phyloP scores from a whole-genome alignment of 257 asterid genomes.

The Solanum gracilifrons region DNA sequence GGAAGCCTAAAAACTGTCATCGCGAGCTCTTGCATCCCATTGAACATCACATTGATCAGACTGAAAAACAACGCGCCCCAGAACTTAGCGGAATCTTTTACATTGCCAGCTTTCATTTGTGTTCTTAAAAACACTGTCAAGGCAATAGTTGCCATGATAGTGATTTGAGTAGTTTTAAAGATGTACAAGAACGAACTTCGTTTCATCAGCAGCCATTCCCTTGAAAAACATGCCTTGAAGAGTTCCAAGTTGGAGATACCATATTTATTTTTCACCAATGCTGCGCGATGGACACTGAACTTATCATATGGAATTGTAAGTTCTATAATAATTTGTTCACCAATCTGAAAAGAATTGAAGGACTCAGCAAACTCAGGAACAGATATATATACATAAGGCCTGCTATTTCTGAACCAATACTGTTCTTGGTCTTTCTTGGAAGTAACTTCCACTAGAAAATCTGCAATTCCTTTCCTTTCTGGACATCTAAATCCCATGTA shows the following conservation, averaged over 20 bases:
- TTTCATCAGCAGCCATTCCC: constrained; percentile 79
- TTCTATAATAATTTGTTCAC: constrained; percentile 33
- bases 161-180: constrained; percentile 68
- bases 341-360: constrained; percentile 44
- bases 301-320: constrained; percentile 57
- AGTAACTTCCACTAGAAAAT: constrained; percentile 80
- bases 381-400: constrained; percentile 45
- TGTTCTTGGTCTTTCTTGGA: constrained; percentile 78
- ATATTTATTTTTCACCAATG: constrained; percentile 59
- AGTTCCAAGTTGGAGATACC: constrained; percentile 68
- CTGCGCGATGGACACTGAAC: constrained; percentile 56
- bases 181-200: constrained; percentile 55
- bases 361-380: constrained; percentile 43
- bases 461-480: constrained; percentile 73
- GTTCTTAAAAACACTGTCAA: constrained; percentile 66
- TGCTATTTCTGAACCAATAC: constrained; percentile 44
- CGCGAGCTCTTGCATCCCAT: constrained; percentile 74
- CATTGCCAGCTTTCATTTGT: constrained; percentile 53
- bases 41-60: constrained; percentile 73
- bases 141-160: constrained; percentile 58
- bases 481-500: constrained; percentile 73
- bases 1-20: constrained; percentile 79
- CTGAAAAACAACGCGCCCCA: constrained; percentile 81
- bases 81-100: constrained; percentile 38
- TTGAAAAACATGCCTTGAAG: constrained; percentile 50